Base-by-base conservation (phyloP, 2,329 filamentous ascomycete genomes). In the Pseudogymnoascus sp. region DNA sequence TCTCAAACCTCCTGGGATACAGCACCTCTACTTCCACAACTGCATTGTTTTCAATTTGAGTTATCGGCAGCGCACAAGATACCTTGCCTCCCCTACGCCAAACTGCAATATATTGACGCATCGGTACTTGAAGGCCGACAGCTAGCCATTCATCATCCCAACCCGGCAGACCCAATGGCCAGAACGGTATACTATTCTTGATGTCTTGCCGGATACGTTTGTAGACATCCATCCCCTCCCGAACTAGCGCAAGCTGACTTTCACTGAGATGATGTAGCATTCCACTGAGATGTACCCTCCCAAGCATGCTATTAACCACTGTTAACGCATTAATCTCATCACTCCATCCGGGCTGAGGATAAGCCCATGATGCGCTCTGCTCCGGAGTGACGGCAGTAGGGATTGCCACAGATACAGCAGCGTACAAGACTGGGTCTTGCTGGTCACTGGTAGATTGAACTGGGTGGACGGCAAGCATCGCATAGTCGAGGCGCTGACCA, bases 381-480 rank as follows among this genome's bases (percentile, higher is more conserved):
- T 75, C 73, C 0, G 73, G 73, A 0, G 68, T 67, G 0, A 74
- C 72, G 3, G 73, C 71, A 1, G 72, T 74, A 1, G 71, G 70
- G 2, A 69, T 39, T 0, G 67, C 67, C 2, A 70, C 71, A 1
- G 72, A 61, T 43, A 74, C 71, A 3, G 70, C 70, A 0, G 69
- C 68, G 54, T 74, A 74, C 0, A 62, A 65, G 2, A 30, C 28
- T 4, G 28, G 28, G 7, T 30, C 28, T 30, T 30, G 70, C 60
- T 74, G 73, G 61, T 75, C 73, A 35, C 72, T 74, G 1, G 71
- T 74, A 0, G 70, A 72, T 34, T 75, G 73, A 0, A 75, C 39
- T 0, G 71, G 61, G 28, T 73, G 72, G 0, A 68, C 63, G 2
- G 67, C 62, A 1, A 74, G 63, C 70, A 73, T 70, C 5, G 71